Evolutionary conservation across 371 early-diverging fungal species (phyloP), one percentile per base, ranked within the genome.

Genomic region (Mucor irregularis): DNA sequence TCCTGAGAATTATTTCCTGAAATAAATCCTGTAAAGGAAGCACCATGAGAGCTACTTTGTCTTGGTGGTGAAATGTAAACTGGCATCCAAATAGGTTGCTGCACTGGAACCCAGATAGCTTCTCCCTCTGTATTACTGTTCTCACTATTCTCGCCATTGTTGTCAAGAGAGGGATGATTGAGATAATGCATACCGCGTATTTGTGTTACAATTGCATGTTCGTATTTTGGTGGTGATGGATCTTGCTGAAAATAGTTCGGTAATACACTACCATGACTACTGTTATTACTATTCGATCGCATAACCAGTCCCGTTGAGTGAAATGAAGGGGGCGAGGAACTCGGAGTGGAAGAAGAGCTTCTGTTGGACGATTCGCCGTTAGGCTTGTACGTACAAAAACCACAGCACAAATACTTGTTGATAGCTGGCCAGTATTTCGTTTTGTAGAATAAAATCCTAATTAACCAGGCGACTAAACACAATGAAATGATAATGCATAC

Each of bases 191-290:
- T 31, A 17, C 49, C 72, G 29, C 75, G 61, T 19, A 74, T 71
- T 46, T 74, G 75, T 25, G 69, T 69, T 25, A 74, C 75, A 40
- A 74, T 71, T 14, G 72, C 75, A 16, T 71, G 67, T 50, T 74
- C 69, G 35, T 74, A 74, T 49, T 71, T 71, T 24, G 75, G 72
- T 14, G 67, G 67, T 3, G 69, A 44, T 21, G 44, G 34, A 46
- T 50, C 69, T 69, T 25, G 69, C 59, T 19, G 59, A 42, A 53
- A 42, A 7, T 74, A 71, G 13, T 62, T 58, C 8, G 75, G 72
- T 13, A 74, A 37, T 14, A 61, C 62, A 39, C 38, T 14, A 24
- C 54, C 19, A 37, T 21, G 56, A 31, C 4, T 1, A 44, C 49
- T 37, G 10, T 29, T 19, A 30, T 0, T 39, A 13, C 33, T 39